These are phyloP conservation scores for Brasenia schreberi DNA, from an alignment of 164 flowering plant genomes.

Conservation along the genomic window DNA sequence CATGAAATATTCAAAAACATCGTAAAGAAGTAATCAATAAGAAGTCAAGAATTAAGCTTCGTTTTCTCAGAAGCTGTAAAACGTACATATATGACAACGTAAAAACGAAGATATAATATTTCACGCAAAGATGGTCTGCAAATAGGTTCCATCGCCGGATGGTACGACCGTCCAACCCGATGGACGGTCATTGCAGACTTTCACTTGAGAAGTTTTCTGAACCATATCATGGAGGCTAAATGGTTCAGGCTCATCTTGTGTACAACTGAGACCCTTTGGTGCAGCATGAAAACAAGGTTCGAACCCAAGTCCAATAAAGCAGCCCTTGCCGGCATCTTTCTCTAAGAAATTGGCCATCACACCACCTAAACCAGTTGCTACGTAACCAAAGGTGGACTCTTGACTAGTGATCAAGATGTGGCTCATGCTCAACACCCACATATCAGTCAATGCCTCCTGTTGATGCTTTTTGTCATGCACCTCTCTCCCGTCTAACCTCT, in stretches of 20 bases:
- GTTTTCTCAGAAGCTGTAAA: no score
- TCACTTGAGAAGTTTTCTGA: neutral
- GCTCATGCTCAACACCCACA: neutral
- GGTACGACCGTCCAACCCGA: no score
- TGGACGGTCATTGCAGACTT: no score
- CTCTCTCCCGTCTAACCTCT: neutral
- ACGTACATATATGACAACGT: no score
- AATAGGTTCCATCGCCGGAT: no score
- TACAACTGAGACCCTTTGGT: neutral
- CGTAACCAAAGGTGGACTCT: slow-evolving; percentile 1
- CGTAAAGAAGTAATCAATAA: no score
- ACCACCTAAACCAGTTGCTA: neutral
- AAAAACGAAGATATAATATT: no score
- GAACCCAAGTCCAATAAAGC: neutral
- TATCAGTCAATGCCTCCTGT: neutral
- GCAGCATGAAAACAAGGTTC: slow-evolving; percentile 1
- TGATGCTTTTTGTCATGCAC: neutral
- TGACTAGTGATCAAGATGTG: neutral
- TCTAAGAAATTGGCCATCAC: neutral
- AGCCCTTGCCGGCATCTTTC: neutral
- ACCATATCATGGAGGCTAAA: neutral
- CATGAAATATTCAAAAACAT: no score
- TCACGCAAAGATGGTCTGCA: no score
- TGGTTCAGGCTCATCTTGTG: neutral
- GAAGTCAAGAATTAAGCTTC: no score